phyloP scores from a whole-genome alignment of 2,329 filamentous ascomycete species.

The Drechmeria coniospora region DNA sequence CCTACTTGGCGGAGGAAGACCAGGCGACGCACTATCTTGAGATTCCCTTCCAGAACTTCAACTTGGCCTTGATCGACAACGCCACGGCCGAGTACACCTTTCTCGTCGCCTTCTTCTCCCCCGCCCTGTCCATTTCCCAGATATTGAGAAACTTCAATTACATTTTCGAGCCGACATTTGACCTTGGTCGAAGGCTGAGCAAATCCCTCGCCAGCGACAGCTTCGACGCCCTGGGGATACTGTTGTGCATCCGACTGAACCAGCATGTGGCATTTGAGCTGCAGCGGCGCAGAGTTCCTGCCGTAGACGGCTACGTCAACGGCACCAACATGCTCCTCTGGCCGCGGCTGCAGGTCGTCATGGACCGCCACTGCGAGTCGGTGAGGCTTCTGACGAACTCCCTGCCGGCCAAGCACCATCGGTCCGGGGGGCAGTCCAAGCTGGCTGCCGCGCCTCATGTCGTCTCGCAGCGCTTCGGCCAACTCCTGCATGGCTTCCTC shows the following conservation, averaged over 20 bases:
- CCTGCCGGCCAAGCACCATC: constrained; percentile 29
- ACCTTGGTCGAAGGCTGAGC: constrained; percentile 64
- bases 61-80: constrained; percentile 85
- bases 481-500: constrained; percentile 75
- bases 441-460: constrained; percentile 76
- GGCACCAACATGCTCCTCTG: constrained; percentile 90
- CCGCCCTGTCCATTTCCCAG: constrained; percentile 56
- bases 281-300: constrained; percentile 78
- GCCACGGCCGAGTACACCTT: constrained; percentile 91
- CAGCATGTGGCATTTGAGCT: constrained; percentile 90
- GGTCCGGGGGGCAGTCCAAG: constrained; percentile 33
- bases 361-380: constrained; percentile 85
- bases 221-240: constrained; percentile 69
- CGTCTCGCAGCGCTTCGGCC: constrained; percentile 87
- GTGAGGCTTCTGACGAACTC: constrained; percentile 47
- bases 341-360: constrained; percentile 87
- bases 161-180: constrained; percentile 80
- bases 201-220: constrained; percentile 62
- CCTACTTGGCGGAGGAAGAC: constrained; percentile 84
- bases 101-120: constrained; percentile 75
- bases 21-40: constrained; percentile 76
- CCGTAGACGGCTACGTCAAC: constrained; percentile 84
- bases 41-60: constrained; percentile 84
- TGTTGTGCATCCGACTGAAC: constrained; percentile 86
- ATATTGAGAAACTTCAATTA: constrained; percentile 74